Conservation (phyloP, 129 eudicot species). For the Escallonia herrerae region DNA sequence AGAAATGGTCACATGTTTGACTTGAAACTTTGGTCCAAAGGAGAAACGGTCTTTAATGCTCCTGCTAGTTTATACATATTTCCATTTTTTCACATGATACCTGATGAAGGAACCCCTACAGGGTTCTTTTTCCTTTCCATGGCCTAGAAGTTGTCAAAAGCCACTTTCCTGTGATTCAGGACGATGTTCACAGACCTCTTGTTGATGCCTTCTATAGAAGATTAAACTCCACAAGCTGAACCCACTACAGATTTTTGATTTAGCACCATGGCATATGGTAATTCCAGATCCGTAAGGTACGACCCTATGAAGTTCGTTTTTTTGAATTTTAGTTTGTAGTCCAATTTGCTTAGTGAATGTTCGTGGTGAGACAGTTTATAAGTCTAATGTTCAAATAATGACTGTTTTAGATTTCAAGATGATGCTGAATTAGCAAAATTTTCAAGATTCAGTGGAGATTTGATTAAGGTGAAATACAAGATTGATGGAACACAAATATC, state of each 20-base stretch:
- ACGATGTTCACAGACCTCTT: neutral
- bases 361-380: neutral
- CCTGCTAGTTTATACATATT: conserved; percentile 14
- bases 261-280: conserved; percentile 52
- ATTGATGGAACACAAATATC: conserved; percentile 52
- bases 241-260: conserved; percentile 8
- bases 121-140: conserved; percentile 22
- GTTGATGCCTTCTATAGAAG: conserved; percentile 15
- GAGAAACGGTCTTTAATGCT: conserved; percentile 26
- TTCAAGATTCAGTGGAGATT: conserved; percentile 33
- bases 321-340: neutral
- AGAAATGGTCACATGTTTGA: conserved; percentile 55
- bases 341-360: neutral
- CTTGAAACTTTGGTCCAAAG: conserved; percentile 37
- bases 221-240: conserved; percentile 11
- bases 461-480: conserved; percentile 46
- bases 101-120: conserved; percentile 31
- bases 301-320: neutral
- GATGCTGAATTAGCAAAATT: conserved; percentile 36
- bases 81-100: conserved; percentile 63
- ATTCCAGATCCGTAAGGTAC: conserved; percentile 88
- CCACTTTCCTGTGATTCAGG: conserved; percentile 29
- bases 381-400: conserved; percentile 7
- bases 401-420: conserved; percentile 52
- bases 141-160: conserved; percentile 23